These are phyloP conservation scores for Penicillium sp. DNA, from an alignment of 2,329 filamentous ascomycete species.

Conservation along the genomic window DNA sequence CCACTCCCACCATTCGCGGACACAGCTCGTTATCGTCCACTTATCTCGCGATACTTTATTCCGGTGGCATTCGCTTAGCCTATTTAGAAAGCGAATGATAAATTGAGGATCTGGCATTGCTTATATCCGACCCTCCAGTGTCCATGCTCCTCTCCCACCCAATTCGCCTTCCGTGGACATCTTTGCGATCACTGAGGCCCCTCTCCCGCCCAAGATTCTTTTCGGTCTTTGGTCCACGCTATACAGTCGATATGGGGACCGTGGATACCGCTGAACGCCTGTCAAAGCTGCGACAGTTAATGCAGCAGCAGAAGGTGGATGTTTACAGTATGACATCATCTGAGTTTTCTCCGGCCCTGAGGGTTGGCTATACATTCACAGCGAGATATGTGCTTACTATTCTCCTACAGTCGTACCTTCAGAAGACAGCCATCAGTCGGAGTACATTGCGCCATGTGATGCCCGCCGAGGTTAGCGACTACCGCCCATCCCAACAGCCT, in stretches of 20 bases:
- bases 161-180: conserved; percentile 30
- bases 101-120: neutral
- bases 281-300: conserved; percentile 71
- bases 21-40: conserved; percentile 16
- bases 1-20: conserved; percentile 15
- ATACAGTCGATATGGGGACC: conserved; percentile 63
- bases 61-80: conserved; percentile 2
- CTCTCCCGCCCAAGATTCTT: conserved; percentile 36
- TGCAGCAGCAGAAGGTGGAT: conserved; percentile 82
- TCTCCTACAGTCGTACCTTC: conserved; percentile 74
- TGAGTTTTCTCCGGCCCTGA: neutral
- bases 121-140: neutral
- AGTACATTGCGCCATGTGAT: conserved; percentile 97
- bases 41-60: conserved; percentile 10
- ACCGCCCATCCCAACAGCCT: conserved; percentile 5
- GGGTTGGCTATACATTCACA: conserved; percentile 10
- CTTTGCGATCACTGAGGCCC: conserved; percentile 29
- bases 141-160: conserved; percentile 37
- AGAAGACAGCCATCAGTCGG: conserved; percentile 94
- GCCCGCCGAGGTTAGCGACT: conserved; percentile 63
- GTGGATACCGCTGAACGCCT: conserved; percentile 77
- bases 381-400: conserved; percentile 31
- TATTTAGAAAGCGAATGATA: neutral
- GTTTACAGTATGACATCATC: conserved; percentile 68
- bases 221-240: conserved; percentile 36